Evolutionary conservation across 257 asterid species (phyloP).

Genomic region (Solanum bukasovii): DNA sequence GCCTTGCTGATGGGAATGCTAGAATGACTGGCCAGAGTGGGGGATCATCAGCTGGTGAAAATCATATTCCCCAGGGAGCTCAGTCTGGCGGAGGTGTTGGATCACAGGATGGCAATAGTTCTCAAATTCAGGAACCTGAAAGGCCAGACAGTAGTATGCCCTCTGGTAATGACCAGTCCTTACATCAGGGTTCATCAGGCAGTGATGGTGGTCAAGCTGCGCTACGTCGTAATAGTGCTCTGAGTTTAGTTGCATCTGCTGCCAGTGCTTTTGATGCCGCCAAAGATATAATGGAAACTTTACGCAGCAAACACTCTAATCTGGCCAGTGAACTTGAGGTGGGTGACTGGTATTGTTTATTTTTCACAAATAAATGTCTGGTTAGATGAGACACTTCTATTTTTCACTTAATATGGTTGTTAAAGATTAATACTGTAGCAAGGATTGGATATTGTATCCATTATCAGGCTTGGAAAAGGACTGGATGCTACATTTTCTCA

Average conservation of each 20-base stretch:
- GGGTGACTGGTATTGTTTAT: conserved; percentile 21
- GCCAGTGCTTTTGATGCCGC: conserved; percentile 99
- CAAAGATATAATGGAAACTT: conserved; percentile 95
- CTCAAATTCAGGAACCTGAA: conserved; percentile 80
- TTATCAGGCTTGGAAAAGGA: not conserved
- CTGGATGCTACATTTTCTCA: not conserved
- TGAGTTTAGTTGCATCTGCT: conserved; percentile 81
- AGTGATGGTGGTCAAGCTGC: conserved; percentile 69
- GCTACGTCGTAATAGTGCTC: conserved; percentile 67
- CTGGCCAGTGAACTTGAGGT: conserved; percentile 99
- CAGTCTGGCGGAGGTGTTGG: conserved; percentile 67
- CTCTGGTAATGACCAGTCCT: conserved; percentile 60
- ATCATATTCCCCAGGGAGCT: conserved; percentile 67
- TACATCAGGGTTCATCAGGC: conserved; percentile 55
- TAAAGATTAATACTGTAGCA: not conserved
- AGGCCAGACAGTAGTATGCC: conserved; percentile 65
- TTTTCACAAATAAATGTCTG: not conserved
- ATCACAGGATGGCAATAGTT: conserved; percentile 61
- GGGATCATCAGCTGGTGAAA: conserved; percentile 52
- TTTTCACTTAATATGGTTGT: not conserved
- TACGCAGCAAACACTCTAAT: conserved; percentile 88
- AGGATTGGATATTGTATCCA: not conserved
- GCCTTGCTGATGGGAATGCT: conserved; percentile 65
- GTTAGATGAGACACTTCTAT: not conserved
- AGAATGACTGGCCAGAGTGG: conserved; percentile 61